Conservation (phyloP, 345 rosid species). For the Cochlearia excelsa region DNA sequence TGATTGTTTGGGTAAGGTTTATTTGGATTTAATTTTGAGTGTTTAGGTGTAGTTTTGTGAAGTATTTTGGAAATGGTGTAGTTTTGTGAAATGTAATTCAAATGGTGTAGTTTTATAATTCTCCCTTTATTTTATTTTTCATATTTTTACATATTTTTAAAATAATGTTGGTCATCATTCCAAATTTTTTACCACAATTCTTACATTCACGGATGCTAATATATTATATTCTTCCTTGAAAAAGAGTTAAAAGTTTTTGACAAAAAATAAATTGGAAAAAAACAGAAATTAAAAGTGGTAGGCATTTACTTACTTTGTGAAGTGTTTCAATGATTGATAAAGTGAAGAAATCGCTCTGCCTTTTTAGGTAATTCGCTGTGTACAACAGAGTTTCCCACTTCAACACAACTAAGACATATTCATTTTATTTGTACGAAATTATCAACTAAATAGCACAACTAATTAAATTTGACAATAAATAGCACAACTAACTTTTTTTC, state of each 20-base stretch:
- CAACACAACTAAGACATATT: constrained; percentile 16
- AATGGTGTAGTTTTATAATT: too few relatives aligned
- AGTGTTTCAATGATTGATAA: constrained; percentile 35
- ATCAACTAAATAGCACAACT: constrained; percentile 7
- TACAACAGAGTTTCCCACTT: constrained; percentile 29
- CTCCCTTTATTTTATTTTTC: too few relatives aligned
- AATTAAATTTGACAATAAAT: too few relatives aligned
- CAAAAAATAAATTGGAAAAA: not conserved
- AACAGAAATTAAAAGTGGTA: not conserved
- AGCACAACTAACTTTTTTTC: too few relatives aligned
- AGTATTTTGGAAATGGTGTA: too few relatives aligned
- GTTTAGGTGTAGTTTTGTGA: too few relatives aligned
- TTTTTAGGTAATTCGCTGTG: constrained; percentile 35
- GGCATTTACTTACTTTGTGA: constrained; percentile 23
- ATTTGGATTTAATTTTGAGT: too few relatives aligned
- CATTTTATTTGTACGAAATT: constrained; percentile 23
- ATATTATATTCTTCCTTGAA: constrained; percentile 3
- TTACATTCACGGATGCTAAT: not conserved
- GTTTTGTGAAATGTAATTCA: too few relatives aligned
- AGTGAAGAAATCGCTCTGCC: constrained; percentile 23
- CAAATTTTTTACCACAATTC: constrained; percentile 9
- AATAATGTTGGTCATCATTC: constrained; percentile 14
- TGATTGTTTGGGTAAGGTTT: too few relatives aligned
- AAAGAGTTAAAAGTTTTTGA: constrained; percentile 10
- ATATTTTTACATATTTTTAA: not conserved